phyloP scores from a whole-genome alignment of 768 basidiomycete species.

The Stropharia rugosoannulata region DNA sequence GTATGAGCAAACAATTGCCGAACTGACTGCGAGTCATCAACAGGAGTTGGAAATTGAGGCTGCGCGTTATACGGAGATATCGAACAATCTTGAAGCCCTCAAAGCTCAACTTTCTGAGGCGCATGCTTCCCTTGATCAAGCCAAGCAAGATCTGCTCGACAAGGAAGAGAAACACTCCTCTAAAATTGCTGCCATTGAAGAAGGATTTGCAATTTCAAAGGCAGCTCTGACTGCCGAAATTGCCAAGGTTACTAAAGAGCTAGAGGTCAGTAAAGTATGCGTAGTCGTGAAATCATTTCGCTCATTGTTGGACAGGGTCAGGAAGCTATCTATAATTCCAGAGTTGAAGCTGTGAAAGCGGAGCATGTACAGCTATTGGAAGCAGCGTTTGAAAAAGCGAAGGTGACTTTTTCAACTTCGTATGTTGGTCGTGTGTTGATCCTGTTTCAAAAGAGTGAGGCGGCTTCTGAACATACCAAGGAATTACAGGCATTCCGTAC shows the following conservation, averaged over 20 bases:
- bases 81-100: constrained; percentile 44
- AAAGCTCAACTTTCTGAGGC: constrained; percentile 46
- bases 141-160: constrained; percentile 41
- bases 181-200: constrained; percentile 53
- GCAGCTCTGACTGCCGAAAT: constrained; percentile 56
- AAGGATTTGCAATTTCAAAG: constrained; percentile 46
- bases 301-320: constrained; percentile 48
- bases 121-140: constrained; percentile 46
- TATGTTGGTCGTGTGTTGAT: neutral
- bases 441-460: constrained; percentile 55
- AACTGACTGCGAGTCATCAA: constrained; percentile 41
- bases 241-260: constrained; percentile 52
- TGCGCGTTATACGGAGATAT: constrained; percentile 43
- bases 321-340: constrained; percentile 65
- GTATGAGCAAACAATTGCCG: constrained; percentile 35
- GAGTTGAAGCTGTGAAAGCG: constrained; percentile 62
- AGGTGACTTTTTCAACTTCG: constrained; percentile 43
- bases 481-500: constrained; percentile 73
- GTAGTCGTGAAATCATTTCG: neutral
- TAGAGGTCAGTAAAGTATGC: constrained; percentile 49
- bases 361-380: constrained; percentile 63
- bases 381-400: constrained; percentile 76
- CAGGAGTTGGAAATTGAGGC: constrained; percentile 43
- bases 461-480: constrained; percentile 62
- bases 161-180: constrained; percentile 46